These are phyloP conservation scores for Skeletonema grethae DNA, from an alignment of 108 stramenopile species.

Conservation along the genomic window DNA sequence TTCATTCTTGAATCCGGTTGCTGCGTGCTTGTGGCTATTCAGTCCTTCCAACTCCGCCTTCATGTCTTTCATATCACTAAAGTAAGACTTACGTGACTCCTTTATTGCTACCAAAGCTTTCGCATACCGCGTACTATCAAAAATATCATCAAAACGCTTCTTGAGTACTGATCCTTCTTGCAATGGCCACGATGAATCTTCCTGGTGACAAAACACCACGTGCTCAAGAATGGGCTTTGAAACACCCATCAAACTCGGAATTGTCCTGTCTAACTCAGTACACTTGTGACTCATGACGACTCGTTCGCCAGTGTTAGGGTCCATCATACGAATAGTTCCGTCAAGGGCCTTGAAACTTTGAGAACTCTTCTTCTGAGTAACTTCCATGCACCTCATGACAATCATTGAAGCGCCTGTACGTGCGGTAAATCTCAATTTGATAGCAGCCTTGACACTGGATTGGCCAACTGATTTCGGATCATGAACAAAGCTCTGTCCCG, in stretches of 20 bases:
- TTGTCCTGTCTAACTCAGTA: slow-evolving; percentile 87
- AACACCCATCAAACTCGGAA: slow-evolving; percentile 89
- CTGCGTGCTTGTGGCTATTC: slow-evolving; percentile 79
- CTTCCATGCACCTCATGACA: slow-evolving; percentile 89
- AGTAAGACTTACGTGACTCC: slow-evolving; percentile 79
- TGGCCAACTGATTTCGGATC: slow-evolving; percentile 83
- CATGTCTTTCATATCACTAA: slow-evolving; percentile 69
- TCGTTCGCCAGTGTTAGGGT: slow-evolving; percentile 66
- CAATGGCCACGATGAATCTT: slow-evolving; percentile 88
- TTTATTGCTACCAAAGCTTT: slow-evolving; percentile 95
- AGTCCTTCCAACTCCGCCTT: slow-evolving; percentile 87
- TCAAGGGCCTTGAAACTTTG: slow-evolving; percentile 91
- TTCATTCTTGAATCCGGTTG: slow-evolving; percentile 72
- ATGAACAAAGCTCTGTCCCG: slow-evolving; percentile 93
- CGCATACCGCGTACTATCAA: slow-evolving; percentile 94
- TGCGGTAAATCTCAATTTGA: slow-evolving; percentile 91
- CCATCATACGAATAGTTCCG: slow-evolving; percentile 79
- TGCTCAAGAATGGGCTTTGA: slow-evolving; percentile 95
- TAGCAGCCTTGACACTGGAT: slow-evolving; percentile 73
- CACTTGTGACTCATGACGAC: slow-evolving; percentile 87
- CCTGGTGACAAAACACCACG: slow-evolving; percentile 98
- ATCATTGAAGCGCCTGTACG: slow-evolving; percentile 81
- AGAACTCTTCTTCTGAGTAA: slow-evolving; percentile 85
- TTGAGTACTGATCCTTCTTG: slow-evolving; percentile 97
- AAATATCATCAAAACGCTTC: slow-evolving; percentile 99